Percentiles rank a stretch among this genome's conserved stretches.
Conservation (phyloP, 176 grass and related monocot genomes). For the Zizania latifolia region DNA sequence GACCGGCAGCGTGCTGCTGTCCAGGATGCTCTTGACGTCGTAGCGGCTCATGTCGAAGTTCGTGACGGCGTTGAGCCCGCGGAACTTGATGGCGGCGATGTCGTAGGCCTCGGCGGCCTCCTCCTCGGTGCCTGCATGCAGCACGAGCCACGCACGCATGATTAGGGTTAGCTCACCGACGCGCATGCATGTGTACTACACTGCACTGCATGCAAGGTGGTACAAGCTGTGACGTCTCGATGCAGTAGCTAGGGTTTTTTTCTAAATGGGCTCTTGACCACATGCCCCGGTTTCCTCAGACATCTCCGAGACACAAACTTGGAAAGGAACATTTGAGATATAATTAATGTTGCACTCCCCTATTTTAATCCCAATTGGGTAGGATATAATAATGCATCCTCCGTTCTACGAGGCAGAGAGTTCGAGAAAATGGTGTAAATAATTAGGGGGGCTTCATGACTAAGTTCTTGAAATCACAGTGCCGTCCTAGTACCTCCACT, state of each 20-base stretch:
- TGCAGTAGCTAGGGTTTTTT: slow-evolving; percentile 30
- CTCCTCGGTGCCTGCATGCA: slow-evolving; percentile 64
- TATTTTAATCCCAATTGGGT: slow-evolving; percentile 37
- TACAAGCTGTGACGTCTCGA: slow-evolving; percentile 2
- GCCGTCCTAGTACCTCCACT: not conserved
- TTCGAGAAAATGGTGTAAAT: slow-evolving; percentile 49
- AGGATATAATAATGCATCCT: slow-evolving; percentile 41
- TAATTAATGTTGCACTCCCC: slow-evolving; percentile 43
- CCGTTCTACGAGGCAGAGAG: slow-evolving; percentile 41
- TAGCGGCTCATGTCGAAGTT: slow-evolving; percentile 81
- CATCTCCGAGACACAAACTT: too few relatives aligned
- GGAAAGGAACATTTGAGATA: slow-evolving; percentile 51
- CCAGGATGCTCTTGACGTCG: slow-evolving; percentile 63
- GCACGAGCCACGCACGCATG: not conserved
- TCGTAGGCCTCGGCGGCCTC: slow-evolving; percentile 81
- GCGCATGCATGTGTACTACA: not conserved
- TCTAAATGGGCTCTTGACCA: slow-evolving; percentile 25
- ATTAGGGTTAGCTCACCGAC: slow-evolving; percentile 30
- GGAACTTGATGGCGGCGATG: slow-evolving; percentile 73
- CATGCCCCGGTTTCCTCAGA: slow-evolving; percentile 40
- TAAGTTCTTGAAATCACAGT: slow-evolving; percentile 28
- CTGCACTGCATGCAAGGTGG: slow-evolving; percentile 35
- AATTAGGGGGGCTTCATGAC: slow-evolving; percentile 37
- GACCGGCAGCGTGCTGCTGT: slow-evolving; percentile 44
- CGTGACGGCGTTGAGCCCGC: slow-evolving; percentile 61